These are phyloP conservation scores for Populus tremula DNA, from an alignment of 345 rosid genomes.

Conservation along the genomic window DNA sequence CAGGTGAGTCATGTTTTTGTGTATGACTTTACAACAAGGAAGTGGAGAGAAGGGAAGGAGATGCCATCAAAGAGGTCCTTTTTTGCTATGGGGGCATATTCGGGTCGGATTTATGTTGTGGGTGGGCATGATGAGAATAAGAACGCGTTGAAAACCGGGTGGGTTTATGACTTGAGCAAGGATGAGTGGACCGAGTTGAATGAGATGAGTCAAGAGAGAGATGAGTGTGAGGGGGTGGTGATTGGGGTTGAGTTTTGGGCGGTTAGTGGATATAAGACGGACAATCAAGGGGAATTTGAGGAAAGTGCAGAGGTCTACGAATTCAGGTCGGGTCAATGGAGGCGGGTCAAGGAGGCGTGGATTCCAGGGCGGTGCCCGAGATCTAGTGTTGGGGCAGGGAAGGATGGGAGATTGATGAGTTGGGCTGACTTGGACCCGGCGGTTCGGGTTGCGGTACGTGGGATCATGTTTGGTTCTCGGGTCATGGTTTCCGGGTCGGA, in stretches of 20 bases:
- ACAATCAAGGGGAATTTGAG: constrained; percentile 55
- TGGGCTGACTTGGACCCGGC: constrained; percentile 13
- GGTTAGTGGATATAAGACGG: constrained; percentile 60
- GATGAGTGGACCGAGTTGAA: constrained; percentile 60
- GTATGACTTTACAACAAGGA: constrained; percentile 44
- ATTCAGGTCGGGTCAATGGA: constrained; percentile 44
- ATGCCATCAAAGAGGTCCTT: constrained; percentile 60
- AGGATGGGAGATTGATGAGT: background rate
- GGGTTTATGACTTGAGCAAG: constrained; percentile 50
- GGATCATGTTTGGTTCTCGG: constrained; percentile 32
- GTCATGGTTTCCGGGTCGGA: constrained; percentile 47
- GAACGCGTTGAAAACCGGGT: constrained; percentile 52
- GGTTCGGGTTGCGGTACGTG: constrained; percentile 38
- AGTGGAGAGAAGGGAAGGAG: constrained; percentile 49
- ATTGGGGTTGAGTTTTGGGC: constrained; percentile 59
- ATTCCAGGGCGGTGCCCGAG: constrained; percentile 38
- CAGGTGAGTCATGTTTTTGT: constrained; percentile 51
- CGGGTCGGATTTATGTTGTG: constrained; percentile 38
- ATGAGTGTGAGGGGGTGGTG: constrained; percentile 61
- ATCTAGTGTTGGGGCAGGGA: constrained; percentile 19
- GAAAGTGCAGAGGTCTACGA: constrained; percentile 44
- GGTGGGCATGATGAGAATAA: constrained; percentile 75
- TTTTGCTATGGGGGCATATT: constrained; percentile 44
- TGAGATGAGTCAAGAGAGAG: constrained; percentile 52
- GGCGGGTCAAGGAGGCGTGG: constrained; percentile 45